Evolutionary conservation across 2,329 filamentous ascomycete genomes (phyloP).

Genomic region (Verticillium isaacii): DNA sequence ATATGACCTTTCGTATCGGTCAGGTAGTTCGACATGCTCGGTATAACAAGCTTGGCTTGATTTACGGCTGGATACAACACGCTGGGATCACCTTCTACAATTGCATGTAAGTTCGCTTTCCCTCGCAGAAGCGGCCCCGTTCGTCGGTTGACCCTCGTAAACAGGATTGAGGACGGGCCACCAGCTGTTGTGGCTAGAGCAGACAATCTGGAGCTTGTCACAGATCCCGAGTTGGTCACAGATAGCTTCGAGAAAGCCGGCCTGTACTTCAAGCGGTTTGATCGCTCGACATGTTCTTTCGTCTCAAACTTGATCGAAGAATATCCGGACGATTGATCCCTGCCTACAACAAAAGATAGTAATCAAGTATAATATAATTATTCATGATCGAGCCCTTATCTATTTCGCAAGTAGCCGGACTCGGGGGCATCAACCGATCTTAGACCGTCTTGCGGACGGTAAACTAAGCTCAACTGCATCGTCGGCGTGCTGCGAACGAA

Average conservation of each 20-base stretch:
- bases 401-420: no score
- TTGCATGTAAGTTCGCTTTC: slow-evolving; percentile 63
- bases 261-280: slow-evolving; percentile 84
- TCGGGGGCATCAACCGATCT: no score
- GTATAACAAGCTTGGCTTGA: slow-evolving; percentile 74
- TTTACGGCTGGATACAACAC: slow-evolving; percentile 79
- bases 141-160: neutral
- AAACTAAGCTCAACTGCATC: no score
- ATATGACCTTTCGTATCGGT: slow-evolving; percentile 59
- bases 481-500: no score
- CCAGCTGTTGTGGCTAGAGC: slow-evolving; percentile 8
- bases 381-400: no score
- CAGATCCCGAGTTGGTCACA: slow-evolving; percentile 4
- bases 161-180: slow-evolving; percentile 6
- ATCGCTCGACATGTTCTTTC: slow-evolving; percentile 61
- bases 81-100: slow-evolving; percentile 60
- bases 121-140: neutral
- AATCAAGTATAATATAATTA: no score
- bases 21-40: slow-evolving; percentile 80
- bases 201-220: slow-evolving; percentile 10
- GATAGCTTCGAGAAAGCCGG: slow-evolving; percentile 64
- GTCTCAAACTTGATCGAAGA: slow-evolving; percentile 76
- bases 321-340: slow-evolving; percentile 73
- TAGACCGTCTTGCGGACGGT: no score
- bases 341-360: neutral